Evolutionary conservation across 179 eudicot species (phyloP).

Genomic region (Pouteria campechiana): DNA sequence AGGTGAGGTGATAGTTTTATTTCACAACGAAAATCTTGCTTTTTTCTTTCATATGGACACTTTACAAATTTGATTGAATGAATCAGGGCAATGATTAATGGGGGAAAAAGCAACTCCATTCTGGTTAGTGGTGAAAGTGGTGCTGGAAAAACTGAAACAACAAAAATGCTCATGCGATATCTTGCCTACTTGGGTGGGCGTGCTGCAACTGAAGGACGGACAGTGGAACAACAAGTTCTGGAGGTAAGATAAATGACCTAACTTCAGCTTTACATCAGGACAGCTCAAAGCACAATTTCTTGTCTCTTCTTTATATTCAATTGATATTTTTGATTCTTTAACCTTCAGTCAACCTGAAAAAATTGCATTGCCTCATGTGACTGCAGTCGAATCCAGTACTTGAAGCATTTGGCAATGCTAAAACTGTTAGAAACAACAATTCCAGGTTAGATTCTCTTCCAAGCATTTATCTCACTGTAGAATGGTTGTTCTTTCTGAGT

Average conservation of each 20-base stretch:
- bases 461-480: no score
- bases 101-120: constrained; percentile 91
- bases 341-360: neutral
- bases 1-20: constrained; percentile 36
- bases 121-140: constrained; percentile 99
- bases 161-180: constrained; percentile 96
- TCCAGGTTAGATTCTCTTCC: constrained; percentile 52
- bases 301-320: constrained; percentile 1
- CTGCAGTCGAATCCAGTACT: constrained; percentile 97
- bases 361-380: constrained; percentile 4
- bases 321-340: neutral
- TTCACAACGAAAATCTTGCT: neutral
- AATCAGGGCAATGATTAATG: constrained; percentile 85
- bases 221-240: constrained; percentile 99
- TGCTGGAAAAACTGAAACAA: constrained; percentile 99
- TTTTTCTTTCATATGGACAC: neutral
- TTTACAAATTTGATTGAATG: constrained; percentile 8
- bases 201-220: constrained; percentile 90
- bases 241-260: constrained; percentile 48
- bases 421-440: constrained; percentile 89
- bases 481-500: no score
- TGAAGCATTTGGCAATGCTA: constrained; percentile 96
- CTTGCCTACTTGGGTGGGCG: constrained; percentile 97
- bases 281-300: neutral
- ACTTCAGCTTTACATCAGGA: neutral